Base-by-base conservation (phyloP, 1,139 yeast genomes). In the Suhomyces panamericanus region DNA sequence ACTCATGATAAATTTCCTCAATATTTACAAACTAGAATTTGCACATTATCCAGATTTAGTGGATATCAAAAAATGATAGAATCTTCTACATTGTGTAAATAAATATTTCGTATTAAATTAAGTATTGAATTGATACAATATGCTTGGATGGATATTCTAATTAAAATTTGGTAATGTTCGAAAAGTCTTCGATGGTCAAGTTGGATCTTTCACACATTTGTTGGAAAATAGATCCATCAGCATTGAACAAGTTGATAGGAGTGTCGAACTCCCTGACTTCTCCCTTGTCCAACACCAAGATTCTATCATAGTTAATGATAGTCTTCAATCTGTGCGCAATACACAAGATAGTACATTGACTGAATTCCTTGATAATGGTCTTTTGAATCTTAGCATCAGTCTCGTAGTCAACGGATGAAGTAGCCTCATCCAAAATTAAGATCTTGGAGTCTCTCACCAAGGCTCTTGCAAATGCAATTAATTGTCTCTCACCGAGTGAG, bases 301-400 rank as follows among this genome's bases (percentile, higher is more conserved):
- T 79, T 45, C 77, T 69, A 61, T 85, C 90, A 59, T 85, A 85
- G 49, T 74, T 70, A 51, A 83, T 58, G 54, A 85, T 84, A 0
- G 91, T 84, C 56, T 80, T 80, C 61, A 85, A 67, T 57, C 93
- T 78, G 59, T 87, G 95, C 4, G 95, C 95, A 65, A 87, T 85
- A 58, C 91, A 85, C 55, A 87, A 66, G 43, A 85, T 81, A 0
- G 95, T 86, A 61, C 91, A 83, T 39, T 78, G 64, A 8, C 67
- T 58, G 58, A 87, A 86, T 59, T 85, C 90, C 12, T 65, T 67
- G 9, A 73, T 69, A 50, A 86, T 84, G 24, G 88, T 82, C 6
- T 67, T 56, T 63, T 87, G 95, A 54, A 87, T 84, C 59, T 77
- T 78, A 37, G 78, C 70, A 62, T 87, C 95, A 0, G 95, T 85